phyloP scores from a whole-genome alignment of 1,139 yeast genomes.

The Suhomyces maxii region DNA sequence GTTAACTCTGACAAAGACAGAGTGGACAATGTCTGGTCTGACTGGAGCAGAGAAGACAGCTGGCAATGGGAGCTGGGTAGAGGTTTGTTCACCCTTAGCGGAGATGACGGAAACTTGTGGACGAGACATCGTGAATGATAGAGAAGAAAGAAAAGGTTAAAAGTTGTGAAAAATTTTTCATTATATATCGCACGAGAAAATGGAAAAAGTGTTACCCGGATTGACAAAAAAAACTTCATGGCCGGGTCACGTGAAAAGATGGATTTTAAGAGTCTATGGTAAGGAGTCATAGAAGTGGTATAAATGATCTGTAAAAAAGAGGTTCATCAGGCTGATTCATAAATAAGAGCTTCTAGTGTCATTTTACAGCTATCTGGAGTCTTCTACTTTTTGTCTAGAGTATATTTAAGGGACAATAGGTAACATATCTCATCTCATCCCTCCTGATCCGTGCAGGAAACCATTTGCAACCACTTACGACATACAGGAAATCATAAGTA shows the following conservation, averaged over 20 bases:
- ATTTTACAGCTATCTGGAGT: too few relatives aligned
- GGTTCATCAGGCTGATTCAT: too few relatives aligned
- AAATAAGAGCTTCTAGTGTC: too few relatives aligned
- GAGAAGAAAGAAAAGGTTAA: conserved; percentile 18
- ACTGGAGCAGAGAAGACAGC: conserved; percentile 99
- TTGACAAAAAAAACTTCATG: not conserved
- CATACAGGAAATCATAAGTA: too few relatives aligned
- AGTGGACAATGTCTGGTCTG: conserved; percentile 99
- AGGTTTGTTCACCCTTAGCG: conserved; percentile 83
- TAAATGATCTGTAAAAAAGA: too few relatives aligned
- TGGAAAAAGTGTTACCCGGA: conserved; percentile 7
- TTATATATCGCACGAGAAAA: conserved; percentile 1
- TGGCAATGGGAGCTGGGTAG: conserved; percentile 89
- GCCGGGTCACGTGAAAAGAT: not conserved
- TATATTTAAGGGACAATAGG: too few relatives aligned
- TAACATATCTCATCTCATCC: too few relatives aligned
- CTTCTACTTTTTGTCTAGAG: too few relatives aligned
- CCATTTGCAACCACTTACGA: too few relatives aligned
- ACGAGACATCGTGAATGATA: conserved; percentile 65
- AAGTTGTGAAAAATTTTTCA: conserved; percentile 19
- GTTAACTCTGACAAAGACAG: conserved; percentile 97
- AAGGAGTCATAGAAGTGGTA: too few relatives aligned
- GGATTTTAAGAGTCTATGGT: too few relatives aligned
- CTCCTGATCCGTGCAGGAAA: too few relatives aligned
- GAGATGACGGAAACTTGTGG: conserved; percentile 97